Conservation (phyloP, 257 asterid genomes). For the Lavandula angustifolia region DNA sequence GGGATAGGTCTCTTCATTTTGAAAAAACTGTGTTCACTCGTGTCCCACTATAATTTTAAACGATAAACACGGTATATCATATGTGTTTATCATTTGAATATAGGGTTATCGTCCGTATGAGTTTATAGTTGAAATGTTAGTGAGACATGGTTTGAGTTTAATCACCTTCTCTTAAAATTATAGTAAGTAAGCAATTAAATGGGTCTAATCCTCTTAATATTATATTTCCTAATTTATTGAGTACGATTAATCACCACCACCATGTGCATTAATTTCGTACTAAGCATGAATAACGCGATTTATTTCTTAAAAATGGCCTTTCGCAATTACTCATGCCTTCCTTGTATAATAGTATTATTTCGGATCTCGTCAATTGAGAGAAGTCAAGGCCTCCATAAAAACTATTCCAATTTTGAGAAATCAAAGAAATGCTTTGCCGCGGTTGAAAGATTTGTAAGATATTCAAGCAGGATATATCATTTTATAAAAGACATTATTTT, state of each 20-base stretch:
- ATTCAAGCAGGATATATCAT: not conserved
- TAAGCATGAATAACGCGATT: constrained; percentile 21
- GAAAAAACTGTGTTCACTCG: too few relatives aligned
- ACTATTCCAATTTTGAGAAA: constrained; percentile 23
- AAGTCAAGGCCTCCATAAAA: constrained; percentile 14
- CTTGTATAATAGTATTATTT: constrained; percentile 4
- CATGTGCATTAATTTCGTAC: constrained; percentile 24
- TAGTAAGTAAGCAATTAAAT: not conserved
- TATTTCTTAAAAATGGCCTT: not conserved
- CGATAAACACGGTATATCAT: too few relatives aligned
- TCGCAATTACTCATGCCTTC: too few relatives aligned
- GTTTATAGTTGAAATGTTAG: too few relatives aligned
- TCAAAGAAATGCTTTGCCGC: constrained; percentile 29
- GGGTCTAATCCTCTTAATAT: not conserved
- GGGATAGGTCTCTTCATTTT: too few relatives aligned
- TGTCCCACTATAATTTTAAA: too few relatives aligned
- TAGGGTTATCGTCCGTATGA: too few relatives aligned
- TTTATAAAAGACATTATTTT: not conserved
- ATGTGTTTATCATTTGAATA: too few relatives aligned
- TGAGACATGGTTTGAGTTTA: too few relatives aligned
- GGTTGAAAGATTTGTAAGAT: constrained; percentile 25
- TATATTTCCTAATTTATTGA: not conserved
- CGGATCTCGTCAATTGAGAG: not conserved
- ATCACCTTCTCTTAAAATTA: not conserved
- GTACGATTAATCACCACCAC: constrained; percentile 1